Base-by-base conservation (phyloP, 257 asterid genomes). In the Nicotiana knightiana region DNA sequence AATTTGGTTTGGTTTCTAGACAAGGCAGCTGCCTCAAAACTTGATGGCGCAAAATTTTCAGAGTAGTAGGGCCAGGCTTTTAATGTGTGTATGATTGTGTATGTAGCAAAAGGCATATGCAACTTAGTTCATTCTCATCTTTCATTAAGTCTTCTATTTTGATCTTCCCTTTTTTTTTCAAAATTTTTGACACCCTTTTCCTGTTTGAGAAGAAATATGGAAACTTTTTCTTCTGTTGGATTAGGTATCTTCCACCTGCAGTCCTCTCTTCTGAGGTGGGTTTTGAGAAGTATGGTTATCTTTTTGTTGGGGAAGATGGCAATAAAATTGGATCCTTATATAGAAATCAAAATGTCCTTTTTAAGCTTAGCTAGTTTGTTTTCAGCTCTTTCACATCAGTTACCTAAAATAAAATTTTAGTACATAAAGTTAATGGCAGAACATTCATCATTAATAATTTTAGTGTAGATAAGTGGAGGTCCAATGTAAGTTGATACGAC, bases 1-100 rank as follows among this genome's bases (percentile, higher is more conserved):
- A 91, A 90, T 67, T 76, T 93, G 91, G 97, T 92, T 62, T 93
- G 99, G 99, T 95, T 95, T 89, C 85, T 95, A 51, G 98, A 93
- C 83, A 80, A 53, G 59, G 89, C 84, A 67, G 98, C 99, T 73
- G 97, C 95, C 13, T 85, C 97, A 26, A 93, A 92, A 79, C 91
- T 90, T 51, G 93, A 89, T 18, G 70, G 82, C 21, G 78, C 64
- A 62, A 87, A 89, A 73, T 86, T 88, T 88, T 87, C 90, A 0
- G 91, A 87, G 85, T 89, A 87, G 15, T 9, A 63, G 83, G 84
- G 85, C 66, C 65, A 54, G 24, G 79, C 79, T 81, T 62, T 68
- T 81, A 4, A 81, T 77, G 80, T 87, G 82, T 87, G 83, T 88
- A 86, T 81, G 85, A 77, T 82, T 32, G 78, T 90, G 86, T 87